Conservation (phyloP, 192 early-diverging fungal genomes). For the Phlyctochytrium bullatum region DNA sequence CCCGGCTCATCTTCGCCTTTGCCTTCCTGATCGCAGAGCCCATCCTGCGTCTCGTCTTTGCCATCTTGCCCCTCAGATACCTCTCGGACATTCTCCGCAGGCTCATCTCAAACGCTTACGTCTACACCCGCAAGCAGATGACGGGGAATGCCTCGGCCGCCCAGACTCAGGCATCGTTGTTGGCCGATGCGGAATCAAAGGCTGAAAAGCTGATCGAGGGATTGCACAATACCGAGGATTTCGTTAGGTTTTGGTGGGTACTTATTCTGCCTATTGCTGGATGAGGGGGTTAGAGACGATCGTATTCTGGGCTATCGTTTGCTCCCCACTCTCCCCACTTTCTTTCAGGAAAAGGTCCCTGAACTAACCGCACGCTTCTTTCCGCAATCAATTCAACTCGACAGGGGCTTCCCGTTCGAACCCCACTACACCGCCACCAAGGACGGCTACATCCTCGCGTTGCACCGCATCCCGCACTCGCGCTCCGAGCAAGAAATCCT, state of each 20-base stretch:
- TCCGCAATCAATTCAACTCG: too few relatives aligned
- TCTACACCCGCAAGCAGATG: conserved; percentile 10
- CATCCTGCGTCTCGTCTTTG: conserved; percentile 63
- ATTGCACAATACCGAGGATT: conserved; percentile 40
- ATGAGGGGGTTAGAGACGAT: too few relatives aligned
- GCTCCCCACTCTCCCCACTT: neutral
- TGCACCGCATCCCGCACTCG: conserved; percentile 72
- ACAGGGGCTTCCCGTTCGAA: conserved; percentile 79
- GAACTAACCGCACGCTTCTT: too few relatives aligned
- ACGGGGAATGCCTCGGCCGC: conserved; percentile 1
- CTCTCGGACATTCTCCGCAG: conserved; percentile 46
- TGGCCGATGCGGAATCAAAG: conserved; percentile 7
- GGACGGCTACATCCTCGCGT: conserved; percentile 81
- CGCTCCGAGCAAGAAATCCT: conserved; percentile 27
- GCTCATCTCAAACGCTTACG: neutral
- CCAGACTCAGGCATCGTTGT: conserved; percentile 5
- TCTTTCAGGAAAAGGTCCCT: too few relatives aligned
- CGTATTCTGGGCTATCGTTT: neutral
- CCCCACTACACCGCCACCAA: conserved; percentile 81
- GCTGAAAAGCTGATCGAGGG: conserved; percentile 41
- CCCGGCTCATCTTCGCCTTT: conserved; percentile 45
- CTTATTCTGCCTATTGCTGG: neutral
- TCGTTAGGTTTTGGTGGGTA: conserved; percentile 45
- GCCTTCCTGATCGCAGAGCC: conserved; percentile 69
- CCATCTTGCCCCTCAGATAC: conserved; percentile 56